Conservation (phyloP, 2,329 filamentous ascomycete species). For the Phialophora expanda region DNA sequence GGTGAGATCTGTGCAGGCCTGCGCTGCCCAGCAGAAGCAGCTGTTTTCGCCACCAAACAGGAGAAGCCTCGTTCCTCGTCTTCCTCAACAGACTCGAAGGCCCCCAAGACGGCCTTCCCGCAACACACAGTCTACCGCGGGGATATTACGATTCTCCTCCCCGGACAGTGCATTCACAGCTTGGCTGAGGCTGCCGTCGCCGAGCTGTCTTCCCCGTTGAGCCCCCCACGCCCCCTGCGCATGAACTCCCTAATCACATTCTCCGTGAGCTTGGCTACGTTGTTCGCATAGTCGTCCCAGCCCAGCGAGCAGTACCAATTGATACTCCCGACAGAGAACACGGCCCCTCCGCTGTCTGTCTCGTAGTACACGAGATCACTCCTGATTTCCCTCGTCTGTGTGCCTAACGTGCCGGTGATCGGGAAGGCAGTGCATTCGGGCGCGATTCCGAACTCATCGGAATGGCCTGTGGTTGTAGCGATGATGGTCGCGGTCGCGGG, state of each 20-base stretch:
- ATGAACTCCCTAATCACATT: conserved; percentile 40
- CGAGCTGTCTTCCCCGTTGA: background rate
- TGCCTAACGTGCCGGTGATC: conserved; percentile 38
- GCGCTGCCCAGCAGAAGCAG: no score
- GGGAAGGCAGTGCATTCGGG: conserved; percentile 35
- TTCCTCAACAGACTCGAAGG: background rate
- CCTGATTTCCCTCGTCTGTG: conserved; percentile 35
- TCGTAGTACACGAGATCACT: conserved; percentile 41
- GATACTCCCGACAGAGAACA: conserved; percentile 43
- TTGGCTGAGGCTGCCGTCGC: background rate
- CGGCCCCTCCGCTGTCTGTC: conserved; percentile 36
- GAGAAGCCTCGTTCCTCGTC: no score
- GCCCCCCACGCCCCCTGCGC: conserved; percentile 13
- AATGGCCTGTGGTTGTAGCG: conserved; percentile 36
- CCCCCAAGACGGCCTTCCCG: no score
- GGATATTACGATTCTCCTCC: background rate
- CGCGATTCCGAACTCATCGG: conserved; percentile 37
- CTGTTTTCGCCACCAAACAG: no score
- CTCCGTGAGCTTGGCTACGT: conserved; percentile 40
- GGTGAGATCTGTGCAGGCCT: no score
- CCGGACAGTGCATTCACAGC: background rate
- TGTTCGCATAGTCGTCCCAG: conserved; percentile 41
- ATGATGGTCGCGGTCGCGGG: conserved; percentile 43
- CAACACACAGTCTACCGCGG: background rate
- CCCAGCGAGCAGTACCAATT: conserved; percentile 41